Evolutionary conservation across 805 yeast species (phyloP), one percentile per base, ranked within the genome.

Genomic region (Candida manassasensis): DNA sequence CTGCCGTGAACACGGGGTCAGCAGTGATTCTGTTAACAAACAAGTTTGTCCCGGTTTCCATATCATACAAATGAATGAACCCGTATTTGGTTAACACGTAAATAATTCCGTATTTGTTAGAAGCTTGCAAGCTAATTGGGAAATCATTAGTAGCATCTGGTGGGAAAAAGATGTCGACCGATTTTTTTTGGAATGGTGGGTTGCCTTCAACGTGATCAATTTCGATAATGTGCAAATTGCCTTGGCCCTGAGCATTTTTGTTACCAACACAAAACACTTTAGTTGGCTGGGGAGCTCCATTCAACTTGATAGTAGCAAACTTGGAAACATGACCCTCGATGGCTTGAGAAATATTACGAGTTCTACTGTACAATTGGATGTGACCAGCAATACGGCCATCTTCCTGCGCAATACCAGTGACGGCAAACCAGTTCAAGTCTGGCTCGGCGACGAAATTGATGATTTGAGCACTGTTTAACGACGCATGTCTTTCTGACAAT

Each of bases 251-350:
- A 25, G 83, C 84, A 35, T 81, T 76, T 62, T 93, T 82, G 64
- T 88, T 87, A 51, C 95, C 97, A 55, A 90, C 89, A 40, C 94
- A 84, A 59, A 93, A 90, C 21, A 90, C 79, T 61, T 86, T 88
- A 34, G 95, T 84, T 27, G 85, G 85, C 30, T 62, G 63, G 19
- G 78, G 50, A 26, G 89, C 85, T 37, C 87, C 87, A 35, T 78
- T 83, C 48, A 90, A 69, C 42, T 78, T 73, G 44, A 93, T 67
- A 40, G 73, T 69, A 36, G 96, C 87, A 65, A 93, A 93, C 27
- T 79, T 78, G 40, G 95, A 93, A 37, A 94, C 97, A 61, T 93
- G 98, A 51, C 98, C 98, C 55, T 93, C 97, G 50, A 93, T 86
- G 14, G 95, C 89, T 67, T 93, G 99, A 10, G 97, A 89, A 26